Conservation (phyloP, 352 stramenopile genomes). For the Phytopythium chamaehyphon region DNA sequence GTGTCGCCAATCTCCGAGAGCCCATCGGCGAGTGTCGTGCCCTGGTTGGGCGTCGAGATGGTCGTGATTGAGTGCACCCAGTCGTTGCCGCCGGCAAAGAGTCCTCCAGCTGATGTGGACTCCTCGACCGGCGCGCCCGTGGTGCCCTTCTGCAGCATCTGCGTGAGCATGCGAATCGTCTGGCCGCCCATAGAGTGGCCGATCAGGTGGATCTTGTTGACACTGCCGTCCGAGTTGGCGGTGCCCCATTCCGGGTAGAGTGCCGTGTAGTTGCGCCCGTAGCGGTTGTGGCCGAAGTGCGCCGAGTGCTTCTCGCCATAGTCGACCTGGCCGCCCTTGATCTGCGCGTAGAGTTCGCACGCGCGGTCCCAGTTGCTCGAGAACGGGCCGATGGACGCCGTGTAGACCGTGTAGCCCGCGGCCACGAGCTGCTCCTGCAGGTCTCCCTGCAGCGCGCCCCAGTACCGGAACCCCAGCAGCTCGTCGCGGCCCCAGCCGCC, state of each 20-base stretch:
- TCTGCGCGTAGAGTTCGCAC: conserved; percentile 58
- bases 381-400: conserved; percentile 46
- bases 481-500: conserved; percentile 40
- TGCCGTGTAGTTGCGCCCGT: conserved; percentile 41
- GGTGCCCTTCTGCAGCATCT: conserved; percentile 46
- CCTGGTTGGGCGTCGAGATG: conserved; percentile 38
- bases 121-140: conserved; percentile 21
- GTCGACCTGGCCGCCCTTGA: conserved; percentile 53
- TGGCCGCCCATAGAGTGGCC: conserved; percentile 81
- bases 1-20: conserved; percentile 25
- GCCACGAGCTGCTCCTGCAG: conserved; percentile 20
- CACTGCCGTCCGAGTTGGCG: conserved; percentile 30
- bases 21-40: conserved; percentile 29
- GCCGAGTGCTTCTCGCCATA: conserved; percentile 48
- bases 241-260: conserved; percentile 58
- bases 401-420: conserved; percentile 43
- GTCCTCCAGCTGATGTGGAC: conserved; percentile 11
- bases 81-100: conserved; percentile 35
- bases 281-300: conserved; percentile 29
- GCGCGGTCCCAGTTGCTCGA: conserved; percentile 63
- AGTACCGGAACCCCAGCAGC: conserved; percentile 43
- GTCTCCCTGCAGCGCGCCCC: conserved; percentile 41
- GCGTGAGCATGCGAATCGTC: conserved; percentile 70
- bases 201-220: conserved; percentile 67
- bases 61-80: conserved; percentile 57